phyloP scores from a whole-genome alignment of 768 basidiomycete genomes.

The Xanthoconium stramineum region DNA sequence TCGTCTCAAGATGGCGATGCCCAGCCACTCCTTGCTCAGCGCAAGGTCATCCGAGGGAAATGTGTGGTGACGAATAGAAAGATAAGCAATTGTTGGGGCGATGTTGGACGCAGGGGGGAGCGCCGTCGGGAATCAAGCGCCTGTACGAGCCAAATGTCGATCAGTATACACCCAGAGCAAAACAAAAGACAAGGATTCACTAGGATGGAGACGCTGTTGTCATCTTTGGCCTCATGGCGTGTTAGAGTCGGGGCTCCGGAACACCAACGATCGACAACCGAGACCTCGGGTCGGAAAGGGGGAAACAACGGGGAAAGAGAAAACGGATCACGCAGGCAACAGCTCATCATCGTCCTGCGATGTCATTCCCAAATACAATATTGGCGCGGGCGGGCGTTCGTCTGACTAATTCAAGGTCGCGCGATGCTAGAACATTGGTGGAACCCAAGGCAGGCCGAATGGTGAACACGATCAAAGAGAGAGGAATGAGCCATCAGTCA shows the following conservation, averaged over 20 bases:
- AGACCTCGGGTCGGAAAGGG: not conserved
- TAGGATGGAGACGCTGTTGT: not conserved
- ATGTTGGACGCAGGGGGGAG: conserved; percentile 29
- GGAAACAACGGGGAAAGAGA: not conserved
- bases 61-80: conserved; percentile 63
- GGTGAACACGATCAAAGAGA: too few species aligned
- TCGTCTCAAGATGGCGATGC: conserved; percentile 28
- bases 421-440: too few species aligned
- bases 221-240: not conserved
- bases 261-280: not conserved
- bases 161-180: conserved; percentile 1
- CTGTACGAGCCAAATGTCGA: conserved; percentile 7
- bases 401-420: conserved; percentile 65
- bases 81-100: conserved; percentile 65
- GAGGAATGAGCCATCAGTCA: conserved; percentile 1
- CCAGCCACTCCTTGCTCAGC: conserved; percentile 52
- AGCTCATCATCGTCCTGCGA: conserved; percentile 83
- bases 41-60: conserved; percentile 47
- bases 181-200: not conserved
- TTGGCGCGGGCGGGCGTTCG: conserved; percentile 72
- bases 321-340: conserved; percentile 42
- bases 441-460: too few species aligned
- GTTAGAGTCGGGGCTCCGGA: not conserved
- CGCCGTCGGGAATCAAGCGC: conserved; percentile 30
- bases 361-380: conserved; percentile 75